Base-by-base conservation (phyloP, 345 rosid genomes). In the Bruguiera sexangula region DNA sequence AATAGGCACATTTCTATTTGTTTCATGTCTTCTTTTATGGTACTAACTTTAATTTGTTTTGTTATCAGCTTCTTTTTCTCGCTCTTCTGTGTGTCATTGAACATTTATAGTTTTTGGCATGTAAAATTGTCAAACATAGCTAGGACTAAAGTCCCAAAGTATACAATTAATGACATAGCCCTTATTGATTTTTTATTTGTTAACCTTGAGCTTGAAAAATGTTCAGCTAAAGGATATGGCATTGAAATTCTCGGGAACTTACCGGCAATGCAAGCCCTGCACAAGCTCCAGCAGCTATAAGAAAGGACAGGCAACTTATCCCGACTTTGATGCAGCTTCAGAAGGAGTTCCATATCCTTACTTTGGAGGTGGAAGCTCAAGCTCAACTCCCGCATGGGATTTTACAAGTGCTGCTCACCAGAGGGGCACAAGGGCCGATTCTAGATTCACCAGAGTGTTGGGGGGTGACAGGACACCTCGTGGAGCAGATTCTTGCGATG, bases 321-420 rank as follows among this genome's bases (percentile, higher is more conserved):
- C 96, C 0, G 97, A 94, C 75, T 88, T 78, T 15, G 96, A 92
- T 69, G 73, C 83, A 6, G 86, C 86, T 75, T 92, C 94, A 24
- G 96, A 89, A 78, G 95, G 93, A 19, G 88, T 77, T 73, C 96
- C 96, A 0, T 91, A 86, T 60, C 90, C 90, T 22, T 93, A 84
- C 75, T 73, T 77, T 31, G 83, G 98, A 73, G 95, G 85, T 5
- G 95, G 87, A 65, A 93, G 96, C 77, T 79, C 96, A 0, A 85
- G 87, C 71, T 91, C 97, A 16, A 94, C 98, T 2, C 97, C 98
- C 20, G 97, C 96, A 53, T 94, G 98, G 98, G 98, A 94, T 78
- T 91, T 93, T 69, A 84, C 90, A 0, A 76, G 73, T 62, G 34
- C 80, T 2, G 55, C 82, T 63, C 87, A 78, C 65, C 82, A 80